phyloP scores from a whole-genome alignment of 2,329 filamentous ascomycete genomes.

The Sclerotinia nivalis region DNA sequence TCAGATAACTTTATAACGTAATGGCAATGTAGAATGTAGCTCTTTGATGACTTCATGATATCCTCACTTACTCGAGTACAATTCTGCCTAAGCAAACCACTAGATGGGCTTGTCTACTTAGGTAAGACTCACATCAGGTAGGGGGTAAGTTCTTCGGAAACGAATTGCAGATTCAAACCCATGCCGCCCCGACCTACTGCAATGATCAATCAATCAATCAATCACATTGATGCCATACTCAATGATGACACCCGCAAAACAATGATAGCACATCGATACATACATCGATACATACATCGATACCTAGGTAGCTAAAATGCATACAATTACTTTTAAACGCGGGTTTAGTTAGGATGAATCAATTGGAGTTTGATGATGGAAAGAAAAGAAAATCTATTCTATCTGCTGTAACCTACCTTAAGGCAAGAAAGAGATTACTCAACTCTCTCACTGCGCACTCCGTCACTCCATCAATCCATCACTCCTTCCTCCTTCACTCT shows the following conservation, averaged over 20 bases:
- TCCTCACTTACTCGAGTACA: background rate
- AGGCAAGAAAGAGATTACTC: background rate
- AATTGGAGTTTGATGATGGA: background rate
- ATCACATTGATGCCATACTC: background rate
- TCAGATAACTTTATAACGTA: too few relatives aligned
- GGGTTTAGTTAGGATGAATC: background rate
- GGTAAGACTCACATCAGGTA: background rate
- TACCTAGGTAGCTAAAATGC: background rate
- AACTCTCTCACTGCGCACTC: background rate
- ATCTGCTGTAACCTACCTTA: background rate
- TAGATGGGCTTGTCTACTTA: background rate
- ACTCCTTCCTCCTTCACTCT: constrained; percentile 1
- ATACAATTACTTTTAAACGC: background rate
- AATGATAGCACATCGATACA: background rate
- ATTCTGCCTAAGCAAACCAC: background rate
- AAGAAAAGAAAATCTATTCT: background rate
- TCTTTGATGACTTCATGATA: background rate
- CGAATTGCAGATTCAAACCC: background rate
- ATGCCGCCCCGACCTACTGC: background rate
- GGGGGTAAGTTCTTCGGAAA: background rate
- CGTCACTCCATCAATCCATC: background rate
- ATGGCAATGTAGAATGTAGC: background rate
- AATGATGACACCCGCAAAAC: background rate
- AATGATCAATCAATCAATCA: too few relatives aligned
- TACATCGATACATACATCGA: too few relatives aligned